phyloP scores from a whole-genome alignment of 2,329 filamentous ascomycete species.

The Aspergillus oerlinghausenensis region DNA sequence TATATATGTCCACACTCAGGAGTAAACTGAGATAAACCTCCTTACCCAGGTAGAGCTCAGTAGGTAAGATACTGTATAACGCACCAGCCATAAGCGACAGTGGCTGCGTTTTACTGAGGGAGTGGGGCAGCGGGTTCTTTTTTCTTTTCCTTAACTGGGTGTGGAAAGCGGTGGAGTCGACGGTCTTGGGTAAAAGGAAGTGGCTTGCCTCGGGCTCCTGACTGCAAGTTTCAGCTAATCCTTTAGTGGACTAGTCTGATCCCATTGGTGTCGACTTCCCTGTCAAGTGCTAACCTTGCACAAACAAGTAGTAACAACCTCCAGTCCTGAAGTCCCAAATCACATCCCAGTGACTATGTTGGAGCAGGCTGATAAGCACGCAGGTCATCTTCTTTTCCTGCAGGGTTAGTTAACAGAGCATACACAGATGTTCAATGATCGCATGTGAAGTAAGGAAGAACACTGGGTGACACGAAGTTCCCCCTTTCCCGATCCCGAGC shows the following conservation, averaged over 20 bases:
- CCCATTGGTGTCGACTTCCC: no score
- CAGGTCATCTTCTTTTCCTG: neutral
- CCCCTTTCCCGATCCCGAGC: neutral
- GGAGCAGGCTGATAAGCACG: neutral
- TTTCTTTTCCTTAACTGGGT: neutral
- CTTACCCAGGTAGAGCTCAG: neutral
- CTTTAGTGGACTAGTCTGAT: no score
- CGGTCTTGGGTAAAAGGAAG: neutral
- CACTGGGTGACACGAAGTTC: neutral
- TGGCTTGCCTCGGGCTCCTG: neutral
- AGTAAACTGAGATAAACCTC: neutral
- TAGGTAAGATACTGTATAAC: neutral
- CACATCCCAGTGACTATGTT: no score
- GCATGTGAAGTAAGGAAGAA: neutral
- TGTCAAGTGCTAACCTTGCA: no score
- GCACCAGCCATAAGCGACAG: neutral
- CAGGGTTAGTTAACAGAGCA: neutral
- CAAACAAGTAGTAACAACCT: no score
- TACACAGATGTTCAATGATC: neutral
- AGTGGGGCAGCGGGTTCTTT: neutral
- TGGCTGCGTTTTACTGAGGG: neutral
- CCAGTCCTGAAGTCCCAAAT: no score
- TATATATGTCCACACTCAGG: no score
- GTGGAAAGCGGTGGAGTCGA: neutral
- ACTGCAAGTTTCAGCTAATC: no score